These are phyloP conservation scores for Kitagawia praeruptora DNA, from an alignment of 129 eudicot genomes.

Conservation along the genomic window DNA sequence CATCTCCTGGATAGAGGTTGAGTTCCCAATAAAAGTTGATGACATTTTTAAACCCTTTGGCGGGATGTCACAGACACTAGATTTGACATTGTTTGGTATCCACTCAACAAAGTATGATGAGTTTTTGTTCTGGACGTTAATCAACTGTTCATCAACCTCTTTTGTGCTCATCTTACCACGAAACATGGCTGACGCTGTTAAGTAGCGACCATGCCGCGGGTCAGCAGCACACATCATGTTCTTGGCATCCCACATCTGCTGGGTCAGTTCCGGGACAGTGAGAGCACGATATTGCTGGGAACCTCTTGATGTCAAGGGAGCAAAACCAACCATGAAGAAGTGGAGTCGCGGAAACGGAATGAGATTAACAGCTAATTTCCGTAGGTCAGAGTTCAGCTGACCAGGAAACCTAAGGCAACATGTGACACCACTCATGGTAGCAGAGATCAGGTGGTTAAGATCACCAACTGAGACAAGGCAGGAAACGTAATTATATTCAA, in stretches of 20 bases:
- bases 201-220: slow-evolving; percentile 62
- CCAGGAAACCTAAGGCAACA: slow-evolving; percentile 67
- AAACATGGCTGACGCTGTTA: slow-evolving; percentile 60
- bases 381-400: slow-evolving; percentile 57
- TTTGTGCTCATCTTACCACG: slow-evolving; percentile 66
- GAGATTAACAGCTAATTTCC: slow-evolving; percentile 61
- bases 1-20: slow-evolving; percentile 59
- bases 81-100: slow-evolving; percentile 63
- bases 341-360: slow-evolving; percentile 69
- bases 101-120: slow-evolving; percentile 70
- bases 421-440: slow-evolving; percentile 71
- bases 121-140: slow-evolving; percentile 63
- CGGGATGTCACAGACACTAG: slow-evolving; percentile 67
- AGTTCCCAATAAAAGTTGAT: slow-evolving; percentile 59
- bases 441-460: slow-evolving; percentile 59
- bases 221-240: slow-evolving; percentile 76
- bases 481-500: not conserved
- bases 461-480: slow-evolving; percentile 25
- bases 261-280: slow-evolving; percentile 59
- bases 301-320: slow-evolving; percentile 65
- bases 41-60: slow-evolving; percentile 63
- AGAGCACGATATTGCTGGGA: slow-evolving; percentile 54
- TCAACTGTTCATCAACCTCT: slow-evolving; percentile 66
- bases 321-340: slow-evolving; percentile 72
- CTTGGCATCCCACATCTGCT: slow-evolving; percentile 75